Base-by-base conservation (phyloP, 2,329 filamentous ascomycete species). In the Diaporthe helianthi region DNA sequence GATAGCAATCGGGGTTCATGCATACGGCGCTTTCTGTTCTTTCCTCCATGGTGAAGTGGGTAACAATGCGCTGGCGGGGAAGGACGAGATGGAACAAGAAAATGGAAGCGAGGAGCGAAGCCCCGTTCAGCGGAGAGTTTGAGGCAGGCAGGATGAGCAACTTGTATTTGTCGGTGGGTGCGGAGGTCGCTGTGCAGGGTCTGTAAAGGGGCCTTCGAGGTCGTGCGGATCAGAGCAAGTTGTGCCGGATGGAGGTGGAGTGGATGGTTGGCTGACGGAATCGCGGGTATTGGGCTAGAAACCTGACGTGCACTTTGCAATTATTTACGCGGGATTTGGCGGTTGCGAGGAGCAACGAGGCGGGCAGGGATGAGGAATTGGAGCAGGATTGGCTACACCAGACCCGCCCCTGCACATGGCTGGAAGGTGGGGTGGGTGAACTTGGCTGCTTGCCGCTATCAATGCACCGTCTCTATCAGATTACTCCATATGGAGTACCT, bases 21-120 rank as follows among this genome's bases (percentile, higher is more conserved):
- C 78, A 63, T 76, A 80, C 79, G 73, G 75, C 71, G 72, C 79
- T 79, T 72, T 80, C 78, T 46, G 76, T 72, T 49, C 74, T 61
- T n/a, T 55, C 72, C 67, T 80, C 79, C 79, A 81, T 80, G 73
- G 63, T 71, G 54, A 69, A 71, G 63, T 55, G 54, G 69, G 72
- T 78, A 74, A 75, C 49, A 33, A 73, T 74, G 74, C 73, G 63
- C 63, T 67, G 66, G 46, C 53, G 69, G 33, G 67, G 71, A 19
- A 69, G 69, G 41, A 73, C 71, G 51, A 55, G 65, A 55, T 71
- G 66, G 55, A 72, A 66, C 53, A 72, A 54, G 68, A 72, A 68
- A 61, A 68, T 55, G 22, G 68, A 69, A 69, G 71, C 71, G 60
- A 72, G 71, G 69, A 72, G 71, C 71, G 71, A 69, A 8, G 71